Percentiles rank a stretch among this genome's conserved stretches.
Evolutionary conservation across 2,329 filamentous ascomycete species (phyloP).

Genomic region (Hypoxylon sp.): DNA sequence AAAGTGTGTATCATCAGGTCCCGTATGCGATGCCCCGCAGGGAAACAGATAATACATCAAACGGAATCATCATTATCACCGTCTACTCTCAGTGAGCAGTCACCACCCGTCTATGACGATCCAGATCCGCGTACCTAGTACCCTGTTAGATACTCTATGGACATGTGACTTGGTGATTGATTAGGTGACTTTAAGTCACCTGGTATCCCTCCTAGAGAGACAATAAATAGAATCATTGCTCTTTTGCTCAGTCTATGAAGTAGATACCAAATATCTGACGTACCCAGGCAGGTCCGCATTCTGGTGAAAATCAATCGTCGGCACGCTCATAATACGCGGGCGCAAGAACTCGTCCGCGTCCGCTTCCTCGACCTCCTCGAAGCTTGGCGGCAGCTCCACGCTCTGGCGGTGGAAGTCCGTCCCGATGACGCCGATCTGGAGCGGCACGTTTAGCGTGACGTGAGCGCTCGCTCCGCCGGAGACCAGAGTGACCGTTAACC

Average conservation of each 20-base stretch:
- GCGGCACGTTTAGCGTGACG: slow-evolving; percentile 63
- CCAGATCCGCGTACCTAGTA: slow-evolving; percentile 52
- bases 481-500: slow-evolving; percentile 59
- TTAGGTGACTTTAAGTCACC: no score
- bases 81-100: slow-evolving; percentile 28
- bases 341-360: slow-evolving; percentile 61
- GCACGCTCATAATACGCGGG: slow-evolving; percentile 58
- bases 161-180: no score
- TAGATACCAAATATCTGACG: no score
- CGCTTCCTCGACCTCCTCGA: slow-evolving; percentile 56
- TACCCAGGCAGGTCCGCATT: slow-evolving; percentile 57
- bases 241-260: no score
- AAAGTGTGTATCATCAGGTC: slow-evolving; percentile 10
- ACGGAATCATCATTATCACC: not conserved
- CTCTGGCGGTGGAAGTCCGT: not conserved
- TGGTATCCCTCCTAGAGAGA: no score
- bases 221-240: no score
- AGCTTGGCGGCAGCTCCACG: slow-evolving; percentile 51
- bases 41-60: slow-evolving; percentile 6
- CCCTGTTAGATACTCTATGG: no score
- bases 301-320: slow-evolving; percentile 53
- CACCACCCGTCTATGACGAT: slow-evolving; percentile 19
- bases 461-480: slow-evolving; percentile 60
- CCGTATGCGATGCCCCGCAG: not conserved
- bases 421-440: slow-evolving; percentile 65